phyloP scores from a whole-genome alignment of 768 basidiomycete genomes.

The Tylopilus balloui region DNA sequence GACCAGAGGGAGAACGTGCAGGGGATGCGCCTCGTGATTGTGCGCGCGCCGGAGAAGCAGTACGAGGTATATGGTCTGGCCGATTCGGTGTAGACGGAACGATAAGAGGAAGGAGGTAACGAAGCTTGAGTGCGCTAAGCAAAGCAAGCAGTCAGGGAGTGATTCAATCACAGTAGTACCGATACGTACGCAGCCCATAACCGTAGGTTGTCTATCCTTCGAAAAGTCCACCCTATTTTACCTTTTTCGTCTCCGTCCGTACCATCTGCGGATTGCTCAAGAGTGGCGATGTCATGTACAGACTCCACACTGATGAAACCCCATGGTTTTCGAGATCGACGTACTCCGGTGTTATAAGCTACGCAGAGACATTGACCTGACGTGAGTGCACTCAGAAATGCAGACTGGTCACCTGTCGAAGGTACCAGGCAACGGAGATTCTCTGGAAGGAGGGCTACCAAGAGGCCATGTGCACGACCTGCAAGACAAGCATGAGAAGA shows the following conservation, averaged over 20 bases:
- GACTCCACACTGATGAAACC: slow-evolving; percentile 76
- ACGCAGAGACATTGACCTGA: slow-evolving; percentile 79
- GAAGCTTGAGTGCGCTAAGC: slow-evolving; percentile 72
- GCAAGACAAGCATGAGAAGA: slow-evolving; percentile 3
- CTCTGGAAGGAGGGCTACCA: slow-evolving; percentile 57
- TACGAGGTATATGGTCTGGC: slow-evolving; percentile 24
- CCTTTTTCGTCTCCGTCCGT: slow-evolving; percentile 37
- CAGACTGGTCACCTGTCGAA: slow-evolving; percentile 27
- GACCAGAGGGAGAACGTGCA: slow-evolving; percentile 17
- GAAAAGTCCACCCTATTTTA: slow-evolving; percentile 75
- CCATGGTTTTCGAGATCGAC: slow-evolving; percentile 81
- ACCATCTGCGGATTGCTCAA: slow-evolving; percentile 48
- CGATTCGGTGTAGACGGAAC: slow-evolving; percentile 41
- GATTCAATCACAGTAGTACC: background rate
- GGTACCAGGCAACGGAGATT: slow-evolving; percentile 42
- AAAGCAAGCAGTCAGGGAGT: background rate
- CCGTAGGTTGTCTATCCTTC: slow-evolving; percentile 80
- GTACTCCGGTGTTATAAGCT: slow-evolving; percentile 77
- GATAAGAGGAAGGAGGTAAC: slow-evolving; percentile 71
- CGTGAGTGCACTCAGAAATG: slow-evolving; percentile 53
- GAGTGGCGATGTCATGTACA: slow-evolving; percentile 72
- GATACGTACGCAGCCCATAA: slow-evolving; percentile 76
- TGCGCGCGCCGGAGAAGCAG: slow-evolving; percentile 18
- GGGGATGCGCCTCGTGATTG: slow-evolving; percentile 23
- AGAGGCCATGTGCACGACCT: slow-evolving; percentile 65